A percentile compares a stretch with the other conserved stretches of the same genome.
These are phyloP conservation scores for Lactifluus echinatus DNA, from an alignment of 768 basidiomycete genomes.

Conservation along the genomic window DNA sequence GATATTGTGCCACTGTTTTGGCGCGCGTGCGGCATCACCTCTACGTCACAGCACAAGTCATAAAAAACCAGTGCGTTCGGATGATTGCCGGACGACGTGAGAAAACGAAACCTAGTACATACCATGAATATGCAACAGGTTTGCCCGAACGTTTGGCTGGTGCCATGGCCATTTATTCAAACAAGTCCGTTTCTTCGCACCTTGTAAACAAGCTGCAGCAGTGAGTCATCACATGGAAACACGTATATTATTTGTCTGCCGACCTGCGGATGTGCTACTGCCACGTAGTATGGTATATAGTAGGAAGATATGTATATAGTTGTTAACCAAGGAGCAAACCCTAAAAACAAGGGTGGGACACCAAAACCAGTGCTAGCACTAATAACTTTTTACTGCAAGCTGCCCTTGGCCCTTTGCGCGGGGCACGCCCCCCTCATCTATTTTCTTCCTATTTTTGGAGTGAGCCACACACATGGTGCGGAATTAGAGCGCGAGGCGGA, in stretches of 20 bases:
- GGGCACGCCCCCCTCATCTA: neutral
- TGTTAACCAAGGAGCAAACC: neutral
- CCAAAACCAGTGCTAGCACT: neutral
- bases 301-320: neutral
- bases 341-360: conserved; percentile 1
- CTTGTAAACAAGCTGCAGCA: neutral
- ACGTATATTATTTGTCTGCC: neutral
- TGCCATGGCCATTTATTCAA: neutral
- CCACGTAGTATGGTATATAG: conserved; percentile 13
- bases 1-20: neutral
- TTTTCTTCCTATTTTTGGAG: conserved; percentile 1
- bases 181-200: neutral
- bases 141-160: neutral
- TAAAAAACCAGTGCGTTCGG: neutral
- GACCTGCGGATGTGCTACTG: neutral
- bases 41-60: neutral
- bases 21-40: neutral
- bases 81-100: neutral
- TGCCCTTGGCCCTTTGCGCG: neutral
- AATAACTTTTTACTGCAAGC: neutral
- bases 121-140: no score
- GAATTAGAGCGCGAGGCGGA: conserved; percentile 28
- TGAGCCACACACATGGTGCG: neutral
- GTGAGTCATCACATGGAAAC: neutral
- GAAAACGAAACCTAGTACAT: no score